Conservation (phyloP, 202 grass and related monocot species). For the Elaeis oleifera region DNA sequence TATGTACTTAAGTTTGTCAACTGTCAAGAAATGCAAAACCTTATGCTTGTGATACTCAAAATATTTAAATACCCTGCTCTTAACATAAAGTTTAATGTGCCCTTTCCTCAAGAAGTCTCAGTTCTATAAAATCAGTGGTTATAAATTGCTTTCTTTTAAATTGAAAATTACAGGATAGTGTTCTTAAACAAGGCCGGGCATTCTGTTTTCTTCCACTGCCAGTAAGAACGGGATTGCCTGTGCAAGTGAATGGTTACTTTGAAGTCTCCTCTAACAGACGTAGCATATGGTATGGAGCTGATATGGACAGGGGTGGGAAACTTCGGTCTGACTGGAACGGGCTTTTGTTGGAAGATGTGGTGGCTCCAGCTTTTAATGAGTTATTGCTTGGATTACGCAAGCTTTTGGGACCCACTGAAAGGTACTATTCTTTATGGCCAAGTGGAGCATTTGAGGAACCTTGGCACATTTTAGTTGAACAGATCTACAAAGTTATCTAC, state of each 20-base stretch:
- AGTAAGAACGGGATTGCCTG: slow-evolving; percentile 74
- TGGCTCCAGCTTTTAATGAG: slow-evolving; percentile 75
- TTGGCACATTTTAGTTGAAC: slow-evolving; percentile 78
- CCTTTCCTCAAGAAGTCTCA: no score
- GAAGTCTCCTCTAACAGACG: slow-evolving; percentile 95
- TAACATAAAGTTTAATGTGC: no score
- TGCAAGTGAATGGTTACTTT: slow-evolving; percentile 98
- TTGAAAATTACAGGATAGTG: slow-evolving; percentile 55
- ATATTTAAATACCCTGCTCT: no score
- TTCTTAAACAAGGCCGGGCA: slow-evolving; percentile 69
- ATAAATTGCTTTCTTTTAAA: slow-evolving; percentile 22
- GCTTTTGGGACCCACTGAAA: slow-evolving; percentile 33
- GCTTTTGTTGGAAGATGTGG: slow-evolving; percentile 72
- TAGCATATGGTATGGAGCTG: slow-evolving; percentile 92
- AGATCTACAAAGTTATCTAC: slow-evolving; percentile 65
- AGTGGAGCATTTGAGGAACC: slow-evolving; percentile 79
- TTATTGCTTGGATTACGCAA: slow-evolving; percentile 49
- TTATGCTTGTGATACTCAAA: no score
- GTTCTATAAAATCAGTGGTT: not conserved
- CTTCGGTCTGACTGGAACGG: slow-evolving; percentile 96
- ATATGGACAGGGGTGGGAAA: slow-evolving; percentile 97
- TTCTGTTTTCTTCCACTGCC: slow-evolving; percentile 99
- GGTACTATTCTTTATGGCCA: slow-evolving; percentile 92
- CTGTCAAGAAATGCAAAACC: no score
- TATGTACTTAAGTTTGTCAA: no score